Evolutionary conservation across 345 rosid species (phyloP).

Genomic region (Punica granatum): DNA sequence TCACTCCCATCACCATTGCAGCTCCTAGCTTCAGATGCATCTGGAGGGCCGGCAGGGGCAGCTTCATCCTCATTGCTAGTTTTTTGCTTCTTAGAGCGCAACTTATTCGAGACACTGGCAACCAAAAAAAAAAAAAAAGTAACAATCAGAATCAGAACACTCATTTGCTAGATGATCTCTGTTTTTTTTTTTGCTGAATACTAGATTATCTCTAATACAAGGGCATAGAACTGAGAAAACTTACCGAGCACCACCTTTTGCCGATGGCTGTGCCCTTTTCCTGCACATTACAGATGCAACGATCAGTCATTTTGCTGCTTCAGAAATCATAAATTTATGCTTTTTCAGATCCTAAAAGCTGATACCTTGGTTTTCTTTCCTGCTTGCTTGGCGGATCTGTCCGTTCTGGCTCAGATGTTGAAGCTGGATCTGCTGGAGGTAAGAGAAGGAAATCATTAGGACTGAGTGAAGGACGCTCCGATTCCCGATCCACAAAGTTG

Average conservation of each 20-base stretch:
- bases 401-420: constrained; percentile 23
- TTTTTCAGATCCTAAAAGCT: neutral
- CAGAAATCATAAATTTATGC: neutral
- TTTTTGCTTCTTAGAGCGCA: neutral
- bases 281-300: constrained; percentile 1
- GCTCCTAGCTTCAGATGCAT: neutral
- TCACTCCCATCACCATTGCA: neutral
- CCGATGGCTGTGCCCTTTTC: neutral
- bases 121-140: neutral
- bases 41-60: neutral
- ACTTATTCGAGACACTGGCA: neutral
- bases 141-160: neutral
- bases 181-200: no score
- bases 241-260: neutral
- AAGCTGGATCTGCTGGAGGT: constrained; percentile 15
- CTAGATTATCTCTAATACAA: no score
- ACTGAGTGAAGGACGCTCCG: constrained; percentile 69
- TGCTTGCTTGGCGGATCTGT: constrained; percentile 22
- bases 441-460: constrained; percentile 41
- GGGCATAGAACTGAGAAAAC: neutral
- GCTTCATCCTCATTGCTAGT: neutral
- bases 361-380: constrained; percentile 47
- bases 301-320: neutral
- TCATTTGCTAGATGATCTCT: no score
- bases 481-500: constrained; percentile 86